A percentile compares a stretch with the other conserved stretches of the same genome.
Evolutionary conservation across 768 basidiomycete species (phyloP).

Genomic region (Ramaria sp.): DNA sequence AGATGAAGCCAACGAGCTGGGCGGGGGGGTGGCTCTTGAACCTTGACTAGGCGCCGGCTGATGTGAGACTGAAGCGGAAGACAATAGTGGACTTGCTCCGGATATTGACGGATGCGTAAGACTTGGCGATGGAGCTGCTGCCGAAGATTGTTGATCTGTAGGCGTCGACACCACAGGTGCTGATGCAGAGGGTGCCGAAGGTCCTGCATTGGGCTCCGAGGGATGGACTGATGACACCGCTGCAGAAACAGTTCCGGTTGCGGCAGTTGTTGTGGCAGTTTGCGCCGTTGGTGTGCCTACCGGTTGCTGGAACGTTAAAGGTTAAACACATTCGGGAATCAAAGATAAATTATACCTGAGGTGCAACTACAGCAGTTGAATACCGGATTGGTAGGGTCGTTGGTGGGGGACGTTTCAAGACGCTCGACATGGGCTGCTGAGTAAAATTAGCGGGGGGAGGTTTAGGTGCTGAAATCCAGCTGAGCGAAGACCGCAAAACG

Average conservation of each 20-base stretch:
- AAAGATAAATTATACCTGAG: slow-evolving; percentile 15
- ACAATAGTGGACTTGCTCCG: slow-evolving; percentile 56
- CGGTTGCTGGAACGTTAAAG: slow-evolving; percentile 24
- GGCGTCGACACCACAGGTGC: slow-evolving; percentile 31
- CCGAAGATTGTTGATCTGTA: slow-evolving; percentile 25
- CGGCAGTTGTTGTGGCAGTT: slow-evolving; percentile 16
- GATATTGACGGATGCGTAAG: slow-evolving; percentile 77
- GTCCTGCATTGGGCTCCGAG: slow-evolving; percentile 23
- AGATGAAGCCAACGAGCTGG: slow-evolving; percentile 41
- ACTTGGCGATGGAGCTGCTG: slow-evolving; percentile 58
- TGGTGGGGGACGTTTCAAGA: slow-evolving; percentile 57
- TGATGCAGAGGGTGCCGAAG: slow-evolving; percentile 20
- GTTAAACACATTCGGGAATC: neutral
- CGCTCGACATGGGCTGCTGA: slow-evolving; percentile 64
- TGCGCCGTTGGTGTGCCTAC: slow-evolving; percentile 21
- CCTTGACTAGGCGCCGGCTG: slow-evolving; percentile 32
- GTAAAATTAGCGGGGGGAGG: slow-evolving; percentile 74
- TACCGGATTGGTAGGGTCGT: slow-evolving; percentile 70
- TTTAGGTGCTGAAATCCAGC: slow-evolving; percentile 35
- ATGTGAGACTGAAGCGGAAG: slow-evolving; percentile 52
- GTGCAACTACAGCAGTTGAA: slow-evolving; percentile 59
- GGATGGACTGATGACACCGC: slow-evolving; percentile 29
- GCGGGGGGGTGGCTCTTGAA: slow-evolving; percentile 13
- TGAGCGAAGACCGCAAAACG: neutral
- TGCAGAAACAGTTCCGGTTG: slow-evolving; percentile 25